Evolutionary conservation across 2,329 filamentous ascomycete genomes (phyloP).

Genomic region (Botrytis byssoidea): DNA sequence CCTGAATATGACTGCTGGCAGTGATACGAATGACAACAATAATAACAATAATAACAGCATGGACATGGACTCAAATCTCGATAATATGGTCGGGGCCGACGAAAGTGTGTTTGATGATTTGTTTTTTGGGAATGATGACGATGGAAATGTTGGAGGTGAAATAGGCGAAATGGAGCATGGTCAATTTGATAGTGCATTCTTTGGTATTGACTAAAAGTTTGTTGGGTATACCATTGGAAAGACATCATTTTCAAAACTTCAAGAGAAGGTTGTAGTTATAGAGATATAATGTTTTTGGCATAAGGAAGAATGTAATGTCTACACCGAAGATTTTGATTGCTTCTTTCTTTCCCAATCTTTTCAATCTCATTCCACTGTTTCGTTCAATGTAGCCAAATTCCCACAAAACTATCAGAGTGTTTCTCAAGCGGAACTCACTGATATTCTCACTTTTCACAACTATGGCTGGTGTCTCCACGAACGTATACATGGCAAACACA

Average conservation of each 20-base stretch:
- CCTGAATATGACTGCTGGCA: slow-evolving; percentile 24
- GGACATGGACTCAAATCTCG: slow-evolving; percentile 54
- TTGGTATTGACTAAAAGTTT: slow-evolving; percentile 27
- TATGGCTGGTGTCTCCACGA: not conserved
- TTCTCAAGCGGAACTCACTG: not conserved
- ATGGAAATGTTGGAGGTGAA: slow-evolving; percentile 27
- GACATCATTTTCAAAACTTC: not conserved
- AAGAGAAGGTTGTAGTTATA: not conserved
- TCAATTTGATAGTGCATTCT: slow-evolving; percentile 37
- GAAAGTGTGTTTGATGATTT: slow-evolving; percentile 38
- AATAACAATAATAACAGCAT: slow-evolving; percentile 29
- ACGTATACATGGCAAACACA: not conserved
- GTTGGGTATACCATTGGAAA: not conserved
- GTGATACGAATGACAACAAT: not conserved
- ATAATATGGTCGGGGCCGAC: slow-evolving; percentile 45
- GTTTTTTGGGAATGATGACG: slow-evolving; percentile 31
- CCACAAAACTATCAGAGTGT: too few species aligned
- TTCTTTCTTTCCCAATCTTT: not conserved
- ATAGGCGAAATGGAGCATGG: slow-evolving; percentile 33
- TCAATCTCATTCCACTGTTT: not conserved
- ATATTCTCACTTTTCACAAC: not conserved
- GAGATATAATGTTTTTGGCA: not conserved
- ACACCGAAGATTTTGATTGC: not conserved
- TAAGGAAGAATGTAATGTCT: not conserved
- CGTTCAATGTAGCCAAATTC: not conserved